A percentile compares a stretch with the other conserved stretches of the same genome.
phyloP scores from a whole-genome alignment of 2,329 filamentous ascomycete species.

The Zymoseptoria brevis region DNA sequence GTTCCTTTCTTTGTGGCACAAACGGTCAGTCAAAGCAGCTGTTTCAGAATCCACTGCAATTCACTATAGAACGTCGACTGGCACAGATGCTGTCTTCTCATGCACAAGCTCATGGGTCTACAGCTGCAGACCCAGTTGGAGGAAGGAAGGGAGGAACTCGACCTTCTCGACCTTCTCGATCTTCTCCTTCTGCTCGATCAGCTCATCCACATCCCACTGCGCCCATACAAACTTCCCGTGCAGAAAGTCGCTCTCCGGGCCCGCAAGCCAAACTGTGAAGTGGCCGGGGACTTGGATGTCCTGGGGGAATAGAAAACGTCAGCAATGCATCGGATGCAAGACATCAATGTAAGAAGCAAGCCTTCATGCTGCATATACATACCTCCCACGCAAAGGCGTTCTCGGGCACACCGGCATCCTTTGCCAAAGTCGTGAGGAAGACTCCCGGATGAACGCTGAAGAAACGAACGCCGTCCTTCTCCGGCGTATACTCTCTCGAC shows the following conservation, averaged over 20 bases:
- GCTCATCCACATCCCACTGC: slow-evolving; percentile 19
- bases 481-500: slow-evolving; percentile 1
- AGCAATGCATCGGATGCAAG: neutral
- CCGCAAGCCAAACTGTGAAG: slow-evolving; percentile 32
- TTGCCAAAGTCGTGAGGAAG: slow-evolving; percentile 2
- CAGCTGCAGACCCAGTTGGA: slow-evolving; percentile 15
- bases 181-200: slow-evolving; percentile 11
- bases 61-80: too few relatives aligned
- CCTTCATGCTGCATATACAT: neutral
- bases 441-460: slow-evolving; percentile 12
- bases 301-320: neutral
- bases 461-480: slow-evolving; percentile 2
- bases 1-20: too few relatives aligned
- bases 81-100: neutral
- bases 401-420: neutral
- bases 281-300: slow-evolving; percentile 19
- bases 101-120: neutral
- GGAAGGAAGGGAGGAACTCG: slow-evolving; percentile 8
- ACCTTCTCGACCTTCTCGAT: slow-evolving; percentile 6
- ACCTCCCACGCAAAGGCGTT: slow-evolving; percentile 9
- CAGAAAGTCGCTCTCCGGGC: slow-evolving; percentile 23
- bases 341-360: neutral
- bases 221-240: slow-evolving; percentile 29
- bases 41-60: too few relatives aligned
- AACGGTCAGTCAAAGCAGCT: too few relatives aligned